Evolutionary conservation across 2,329 filamentous ascomycete genomes (phyloP).

Genomic region (Malbranchea cinnamomea): DNA sequence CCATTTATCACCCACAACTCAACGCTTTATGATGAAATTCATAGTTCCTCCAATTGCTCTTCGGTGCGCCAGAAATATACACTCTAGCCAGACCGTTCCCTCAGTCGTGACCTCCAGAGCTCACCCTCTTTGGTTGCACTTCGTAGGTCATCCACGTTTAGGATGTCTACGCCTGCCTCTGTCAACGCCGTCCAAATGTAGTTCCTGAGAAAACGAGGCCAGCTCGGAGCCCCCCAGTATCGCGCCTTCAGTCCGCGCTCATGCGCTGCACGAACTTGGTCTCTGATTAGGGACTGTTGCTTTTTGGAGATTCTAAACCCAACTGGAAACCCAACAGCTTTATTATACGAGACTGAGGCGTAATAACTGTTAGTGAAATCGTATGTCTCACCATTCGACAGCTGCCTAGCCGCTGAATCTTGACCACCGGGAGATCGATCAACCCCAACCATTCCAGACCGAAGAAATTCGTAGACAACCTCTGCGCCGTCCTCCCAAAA

Average conservation of each 20-base stretch:
- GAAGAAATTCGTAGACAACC: not conserved
- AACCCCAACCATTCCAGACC: too few species aligned
- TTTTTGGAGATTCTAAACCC: conserved; percentile 30
- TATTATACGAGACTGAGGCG: conserved; percentile 38
- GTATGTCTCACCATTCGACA: too few species aligned
- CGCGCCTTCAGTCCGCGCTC: conserved; percentile 37
- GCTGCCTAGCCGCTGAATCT: too few species aligned
- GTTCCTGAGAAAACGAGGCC: conserved; percentile 40
- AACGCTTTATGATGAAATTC: too few species aligned
- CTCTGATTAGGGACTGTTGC: conserved; percentile 34
- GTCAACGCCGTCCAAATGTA: conserved; percentile 40
- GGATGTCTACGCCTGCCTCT: conserved; percentile 38
- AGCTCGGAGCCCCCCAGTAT: conserved; percentile 42
- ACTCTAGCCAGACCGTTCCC: conserved; percentile 7
- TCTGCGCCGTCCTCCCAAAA: conserved; percentile 2
- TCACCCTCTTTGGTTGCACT: conserved; percentile 35
- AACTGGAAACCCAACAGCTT: conserved; percentile 35
- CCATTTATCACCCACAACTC: too few species aligned
- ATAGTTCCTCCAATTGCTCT: too few species aligned
- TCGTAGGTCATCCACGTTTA: conserved; percentile 44
- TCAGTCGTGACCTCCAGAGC: conserved; percentile 22
- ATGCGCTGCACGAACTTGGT: conserved; percentile 39
- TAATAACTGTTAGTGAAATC: conserved; percentile 41
- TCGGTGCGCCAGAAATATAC: too few species aligned
- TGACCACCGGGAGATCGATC: too few species aligned